phyloP scores from a whole-genome alignment of 1,284 basidiomycete species.

The Dichomitus squalens region DNA sequence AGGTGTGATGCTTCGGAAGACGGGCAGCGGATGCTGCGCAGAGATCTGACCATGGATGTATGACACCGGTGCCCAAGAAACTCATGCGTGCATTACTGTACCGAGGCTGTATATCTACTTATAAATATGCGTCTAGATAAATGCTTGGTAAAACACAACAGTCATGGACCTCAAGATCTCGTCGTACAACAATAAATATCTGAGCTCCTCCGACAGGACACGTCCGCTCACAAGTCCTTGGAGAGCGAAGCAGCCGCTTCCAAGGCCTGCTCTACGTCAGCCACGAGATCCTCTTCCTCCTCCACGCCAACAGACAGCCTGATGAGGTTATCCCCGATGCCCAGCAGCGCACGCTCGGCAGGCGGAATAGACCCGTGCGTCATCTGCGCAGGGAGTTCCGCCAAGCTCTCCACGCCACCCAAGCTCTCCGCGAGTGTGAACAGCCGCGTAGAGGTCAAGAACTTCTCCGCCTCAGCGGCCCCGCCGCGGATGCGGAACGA shows the following conservation, averaged over 20 bases:
- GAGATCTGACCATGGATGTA: too few relatives aligned
- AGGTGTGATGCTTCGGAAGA: not conserved
- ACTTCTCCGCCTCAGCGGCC: slow-evolving; percentile 58
- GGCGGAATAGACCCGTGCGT: slow-evolving; percentile 81
- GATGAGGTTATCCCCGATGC: slow-evolving; percentile 83
- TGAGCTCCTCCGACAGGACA: not conserved
- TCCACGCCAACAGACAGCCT: slow-evolving; percentile 89
- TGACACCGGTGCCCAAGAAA: not conserved
- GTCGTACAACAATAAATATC: not conserved
- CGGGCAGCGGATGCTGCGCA: too few relatives aligned
- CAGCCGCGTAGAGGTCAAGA: slow-evolving; percentile 70
- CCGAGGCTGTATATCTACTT: not conserved
- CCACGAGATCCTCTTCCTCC: slow-evolving; percentile 81
- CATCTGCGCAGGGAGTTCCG: slow-evolving; percentile 85
- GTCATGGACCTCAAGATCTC: too few relatives aligned
- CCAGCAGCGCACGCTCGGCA: slow-evolving; percentile 68
- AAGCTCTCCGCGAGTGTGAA: slow-evolving; percentile 90
- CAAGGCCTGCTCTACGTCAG: slow-evolving; percentile 67
- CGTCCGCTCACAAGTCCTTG: not conserved
- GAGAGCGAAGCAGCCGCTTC: slow-evolving; percentile 39
- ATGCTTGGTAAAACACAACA: too few relatives aligned
- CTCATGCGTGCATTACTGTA: not conserved
- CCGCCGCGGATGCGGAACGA: slow-evolving; percentile 70
- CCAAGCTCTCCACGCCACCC: slow-evolving; percentile 91
- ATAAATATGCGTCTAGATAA: slow-evolving; percentile 4